Evolutionary conservation across 2,329 filamentous ascomycete genomes (phyloP).

Genomic region (Aspergillus sclerotialis): DNA sequence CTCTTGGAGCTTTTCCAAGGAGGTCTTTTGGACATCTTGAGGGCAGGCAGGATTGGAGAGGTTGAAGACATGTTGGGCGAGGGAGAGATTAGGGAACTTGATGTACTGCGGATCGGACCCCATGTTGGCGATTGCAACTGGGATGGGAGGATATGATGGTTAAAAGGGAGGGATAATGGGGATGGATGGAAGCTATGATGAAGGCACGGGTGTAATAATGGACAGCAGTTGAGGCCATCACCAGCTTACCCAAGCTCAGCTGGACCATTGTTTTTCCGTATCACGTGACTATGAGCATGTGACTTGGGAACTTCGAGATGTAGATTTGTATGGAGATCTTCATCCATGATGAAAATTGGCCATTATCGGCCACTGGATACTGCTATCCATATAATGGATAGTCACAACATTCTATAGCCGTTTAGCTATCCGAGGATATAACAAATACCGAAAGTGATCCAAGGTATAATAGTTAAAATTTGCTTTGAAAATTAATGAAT

Average conservation of each 20-base stretch:
- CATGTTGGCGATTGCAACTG: slow-evolving; percentile 40
- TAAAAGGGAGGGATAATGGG: slow-evolving; percentile 1
- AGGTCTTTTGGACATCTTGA: slow-evolving; percentile 46
- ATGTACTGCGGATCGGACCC: slow-evolving; percentile 59
- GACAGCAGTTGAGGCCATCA: slow-evolving; percentile 14
- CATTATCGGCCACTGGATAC: too few species aligned
- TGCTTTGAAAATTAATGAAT: too few species aligned
- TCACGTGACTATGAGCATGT: slow-evolving; percentile 8
- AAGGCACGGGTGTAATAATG: slow-evolving; percentile 11
- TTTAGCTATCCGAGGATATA: too few species aligned
- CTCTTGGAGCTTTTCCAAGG: slow-evolving; percentile 56
- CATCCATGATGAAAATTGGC: too few species aligned
- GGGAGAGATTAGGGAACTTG: slow-evolving; percentile 56
- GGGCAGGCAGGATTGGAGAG: slow-evolving; percentile 55
- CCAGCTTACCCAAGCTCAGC: slow-evolving; percentile 27
- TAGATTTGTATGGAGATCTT: too few species aligned
- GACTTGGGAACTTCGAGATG: too few species aligned
- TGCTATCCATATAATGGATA: too few species aligned
- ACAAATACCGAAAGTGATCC: too few species aligned
- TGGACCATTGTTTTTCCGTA: slow-evolving; percentile 29
- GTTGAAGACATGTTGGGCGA: slow-evolving; percentile 62
- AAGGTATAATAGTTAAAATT: too few species aligned
- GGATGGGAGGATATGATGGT: slow-evolving; percentile 4
- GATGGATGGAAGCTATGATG: slow-evolving; percentile 7
- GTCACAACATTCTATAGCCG: too few species aligned